These are phyloP conservation scores for Yamagishiella unicocca DNA, from an alignment of 139 green algal species.

Conservation along the genomic window DNA sequence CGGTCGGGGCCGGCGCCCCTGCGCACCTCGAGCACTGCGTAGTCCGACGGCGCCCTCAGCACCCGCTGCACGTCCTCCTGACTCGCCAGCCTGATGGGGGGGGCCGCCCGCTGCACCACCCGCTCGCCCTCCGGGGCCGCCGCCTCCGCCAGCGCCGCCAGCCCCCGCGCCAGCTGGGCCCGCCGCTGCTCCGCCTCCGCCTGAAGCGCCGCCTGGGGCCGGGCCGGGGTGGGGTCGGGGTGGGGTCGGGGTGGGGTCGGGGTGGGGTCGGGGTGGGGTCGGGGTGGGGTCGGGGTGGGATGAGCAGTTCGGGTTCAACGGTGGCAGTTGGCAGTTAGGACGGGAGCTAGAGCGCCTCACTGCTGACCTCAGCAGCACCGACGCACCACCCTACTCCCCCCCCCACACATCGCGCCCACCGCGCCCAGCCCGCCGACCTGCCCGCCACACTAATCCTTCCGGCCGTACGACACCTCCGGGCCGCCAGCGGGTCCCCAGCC, in stretches of 20 bases:
- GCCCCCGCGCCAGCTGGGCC: neutral
- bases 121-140: neutral
- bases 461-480: too few species aligned
- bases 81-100: neutral
- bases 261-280: too few species aligned
- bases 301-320: too few species aligned
- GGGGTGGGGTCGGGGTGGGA: too few species aligned
- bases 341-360: too few species aligned
- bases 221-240: neutral
- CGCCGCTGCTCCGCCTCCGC: slow-evolving; percentile 28
- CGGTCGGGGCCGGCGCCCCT: neutral
- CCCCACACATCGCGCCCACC: too few species aligned
- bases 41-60: neutral
- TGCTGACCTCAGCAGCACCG: too few species aligned
- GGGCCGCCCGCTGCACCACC: neutral
- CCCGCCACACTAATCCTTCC: too few species aligned
- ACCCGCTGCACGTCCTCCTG: slow-evolving; percentile 31
- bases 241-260: neutral
- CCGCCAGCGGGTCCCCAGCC: too few species aligned
- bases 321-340: too few species aligned
- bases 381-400: too few species aligned
- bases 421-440: too few species aligned
- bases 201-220: slow-evolving; percentile 1
- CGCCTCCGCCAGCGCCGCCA: slow-evolving; percentile 32
- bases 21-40: slow-evolving; percentile 27